These are phyloP conservation scores for Pneumocystis wakefieldiae DNA, from an alignment of 1,139 yeast species.

Conservation along the genomic window DNA sequence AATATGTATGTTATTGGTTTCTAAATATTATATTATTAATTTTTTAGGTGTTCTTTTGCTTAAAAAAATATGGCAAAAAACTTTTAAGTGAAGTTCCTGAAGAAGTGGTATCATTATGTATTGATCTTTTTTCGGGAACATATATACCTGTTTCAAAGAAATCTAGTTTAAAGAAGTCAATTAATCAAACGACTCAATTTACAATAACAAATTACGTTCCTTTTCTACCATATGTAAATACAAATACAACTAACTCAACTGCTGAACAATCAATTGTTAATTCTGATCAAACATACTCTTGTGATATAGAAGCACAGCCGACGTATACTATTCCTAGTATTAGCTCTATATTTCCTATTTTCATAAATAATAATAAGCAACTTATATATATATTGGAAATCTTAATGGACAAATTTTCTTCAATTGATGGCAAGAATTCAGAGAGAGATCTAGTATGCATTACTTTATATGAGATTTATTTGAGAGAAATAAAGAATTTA, in stretches of 20 bases:
- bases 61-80: conserved; percentile 49
- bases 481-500: conserved; percentile 39
- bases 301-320: not conserved
- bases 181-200: not conserved
- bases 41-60: conserved; percentile 9
- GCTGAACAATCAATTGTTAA: conserved; percentile 5
- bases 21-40: not conserved
- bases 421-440: conserved; percentile 8
- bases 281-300: conserved; percentile 4
- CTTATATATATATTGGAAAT: conserved; percentile 93
- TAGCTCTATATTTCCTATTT: conserved; percentile 69
- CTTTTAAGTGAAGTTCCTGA: conserved; percentile 58
- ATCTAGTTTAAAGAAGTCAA: not conserved
- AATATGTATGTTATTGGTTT: conserved; percentile 53
- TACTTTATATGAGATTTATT: conserved; percentile 69
- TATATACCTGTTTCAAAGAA: conserved; percentile 34
- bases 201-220: not conserved
- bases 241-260: conserved; percentile 4
- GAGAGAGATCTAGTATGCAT: conserved; percentile 47
- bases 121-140: conserved; percentile 77
- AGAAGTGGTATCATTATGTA: conserved; percentile 67
- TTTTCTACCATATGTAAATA: conserved; percentile 6
- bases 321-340: conserved; percentile 53
- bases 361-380: conserved; percentile 68
- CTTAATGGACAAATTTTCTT: conserved; percentile 27